Base-by-base conservation (phyloP, 192 early-diverging fungal species). In the Nowakowskiella sp. region DNA sequence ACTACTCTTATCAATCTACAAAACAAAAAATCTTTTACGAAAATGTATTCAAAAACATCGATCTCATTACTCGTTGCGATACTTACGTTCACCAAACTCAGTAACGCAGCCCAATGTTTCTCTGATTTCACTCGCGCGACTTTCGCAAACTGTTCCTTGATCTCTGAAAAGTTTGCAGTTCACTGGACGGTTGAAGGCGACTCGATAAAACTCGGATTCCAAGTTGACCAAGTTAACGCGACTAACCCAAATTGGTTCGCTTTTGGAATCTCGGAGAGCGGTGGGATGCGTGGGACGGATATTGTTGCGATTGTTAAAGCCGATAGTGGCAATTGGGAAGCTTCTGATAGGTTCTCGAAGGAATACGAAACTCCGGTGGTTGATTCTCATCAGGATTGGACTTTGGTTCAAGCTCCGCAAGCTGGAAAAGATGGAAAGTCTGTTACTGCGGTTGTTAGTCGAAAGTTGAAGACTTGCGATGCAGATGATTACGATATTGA, bases 221-320 rank as follows among this genome's bases (percentile, higher is more conserved):
- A 33, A 2, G 51, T 52, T 4, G 51, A 52, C 44, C 34, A 42
- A 3, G 51, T 16, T 3, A 30, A 22, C 1, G 30, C 5, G 16
- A n/a, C n/a, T n/a, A n/a, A n/a, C n/a, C n/a, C n/a, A n/a, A n/a
- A n/a, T n/a, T 52, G 51, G 51, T 24, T 52, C 13, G 51, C 21
- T 3, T 52, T 52, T 31, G 51, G 51, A 24, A 13, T 52, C 13
- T 27, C 23, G 23, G 51, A 52, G 10, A 52, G 44, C 28, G 51
- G 51, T 10, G 51, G 51, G 4, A 52, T 52, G 51, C 19, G 28
- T 42, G 51, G 51, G 4, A 42, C 51, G 2, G 51, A 52, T 32
- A 36, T 52, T 21, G 23, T 13, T n/a, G 51, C 44, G 9, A 2
- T 52, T 13, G 23, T 42, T n/a, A n/a, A n/a, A n/a, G n/a, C n/a